Percentiles rank a stretch among this genome's conserved stretches.
Evolutionary conservation across 805 yeast genomes (phyloP).

Genomic region (Phaffomyces thermotolerans): DNA sequence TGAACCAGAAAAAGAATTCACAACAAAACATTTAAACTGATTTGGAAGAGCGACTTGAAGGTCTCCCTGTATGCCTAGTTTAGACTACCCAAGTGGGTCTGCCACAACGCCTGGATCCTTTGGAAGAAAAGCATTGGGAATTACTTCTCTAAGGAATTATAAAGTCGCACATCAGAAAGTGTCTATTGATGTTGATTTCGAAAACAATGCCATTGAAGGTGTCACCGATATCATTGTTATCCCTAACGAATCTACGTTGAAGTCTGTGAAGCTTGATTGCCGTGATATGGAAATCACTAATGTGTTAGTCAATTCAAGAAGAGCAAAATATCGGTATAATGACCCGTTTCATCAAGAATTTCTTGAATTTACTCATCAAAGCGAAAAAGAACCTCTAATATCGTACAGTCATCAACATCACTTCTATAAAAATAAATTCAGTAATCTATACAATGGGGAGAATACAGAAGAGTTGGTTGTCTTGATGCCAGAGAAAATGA

Average conservation of each 20-base stretch:
- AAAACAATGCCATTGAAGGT: conserved; percentile 53
- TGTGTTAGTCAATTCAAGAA: conserved; percentile 57
- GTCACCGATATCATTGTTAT: conserved; percentile 75
- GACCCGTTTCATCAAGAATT: conserved; percentile 41
- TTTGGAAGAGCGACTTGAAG: background rate
- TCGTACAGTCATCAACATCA: conserved; percentile 47
- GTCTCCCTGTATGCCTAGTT: conserved; percentile 10
- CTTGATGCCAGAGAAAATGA: conserved; percentile 57
- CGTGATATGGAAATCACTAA: conserved; percentile 61
- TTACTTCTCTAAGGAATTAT: conserved; percentile 28
- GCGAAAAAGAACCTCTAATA: conserved; percentile 5
- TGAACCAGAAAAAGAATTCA: background rate
- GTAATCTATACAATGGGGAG: conserved; percentile 43
- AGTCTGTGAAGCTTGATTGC: conserved; percentile 66
- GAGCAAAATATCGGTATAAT: conserved; percentile 45
- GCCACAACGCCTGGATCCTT: conserved; percentile 13
- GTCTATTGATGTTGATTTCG: conserved; percentile 69
- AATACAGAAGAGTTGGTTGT: conserved; percentile 62
- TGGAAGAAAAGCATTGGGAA: conserved; percentile 4
- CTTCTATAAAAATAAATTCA: conserved; percentile 44
- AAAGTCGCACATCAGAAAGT: conserved; percentile 82
- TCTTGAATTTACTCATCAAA: conserved; percentile 27
- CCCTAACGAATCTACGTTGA: conserved; percentile 57
- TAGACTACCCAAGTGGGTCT: conserved; percentile 16
- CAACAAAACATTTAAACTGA: background rate